Conservation (phyloP, 495 filamentous ascomycete genomes). For the Hypoxylon intermedium region DNA sequence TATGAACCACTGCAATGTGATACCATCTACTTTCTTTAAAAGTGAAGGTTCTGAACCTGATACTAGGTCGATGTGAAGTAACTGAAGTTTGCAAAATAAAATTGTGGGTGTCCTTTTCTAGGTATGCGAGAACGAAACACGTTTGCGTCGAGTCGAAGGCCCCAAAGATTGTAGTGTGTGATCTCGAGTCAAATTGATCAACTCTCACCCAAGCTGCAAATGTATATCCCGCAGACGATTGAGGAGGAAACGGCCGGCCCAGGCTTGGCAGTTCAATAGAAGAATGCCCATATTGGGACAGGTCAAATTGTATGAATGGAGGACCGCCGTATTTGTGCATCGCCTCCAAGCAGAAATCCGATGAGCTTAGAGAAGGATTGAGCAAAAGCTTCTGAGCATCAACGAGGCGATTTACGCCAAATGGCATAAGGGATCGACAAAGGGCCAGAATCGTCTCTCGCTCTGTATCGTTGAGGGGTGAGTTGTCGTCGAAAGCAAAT, state of each 20-base stretch:
- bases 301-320: slow-evolving; percentile 90
- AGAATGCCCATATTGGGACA: slow-evolving; percentile 83
- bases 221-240: slow-evolving; percentile 80
- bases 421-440: slow-evolving; percentile 63
- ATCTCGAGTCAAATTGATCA: slow-evolving; percentile 80
- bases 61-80: slow-evolving; percentile 81
- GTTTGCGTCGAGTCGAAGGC: slow-evolving; percentile 91
- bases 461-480: slow-evolving; percentile 57
- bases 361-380: slow-evolving; percentile 64
- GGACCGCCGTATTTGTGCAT: slow-evolving; percentile 76
- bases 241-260: slow-evolving; percentile 78
- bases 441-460: slow-evolving; percentile 65
- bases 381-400: slow-evolving; percentile 81
- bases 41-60: slow-evolving; percentile 82
- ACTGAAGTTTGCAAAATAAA: slow-evolving; percentile 97
- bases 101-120: slow-evolving; percentile 92
- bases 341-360: slow-evolving; percentile 75
- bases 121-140: slow-evolving; percentile 91
- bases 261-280: slow-evolving; percentile 87
- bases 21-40: slow-evolving; percentile 86
- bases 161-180: slow-evolving; percentile 94
- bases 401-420: slow-evolving; percentile 77
- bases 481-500: slow-evolving; percentile 63
- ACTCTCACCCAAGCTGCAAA: slow-evolving; percentile 87
- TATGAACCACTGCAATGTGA: slow-evolving; percentile 86